These are phyloP conservation scores for Tylopilus intermedius DNA, from an alignment of 768 basidiomycete genomes.

Conservation along the genomic window DNA sequence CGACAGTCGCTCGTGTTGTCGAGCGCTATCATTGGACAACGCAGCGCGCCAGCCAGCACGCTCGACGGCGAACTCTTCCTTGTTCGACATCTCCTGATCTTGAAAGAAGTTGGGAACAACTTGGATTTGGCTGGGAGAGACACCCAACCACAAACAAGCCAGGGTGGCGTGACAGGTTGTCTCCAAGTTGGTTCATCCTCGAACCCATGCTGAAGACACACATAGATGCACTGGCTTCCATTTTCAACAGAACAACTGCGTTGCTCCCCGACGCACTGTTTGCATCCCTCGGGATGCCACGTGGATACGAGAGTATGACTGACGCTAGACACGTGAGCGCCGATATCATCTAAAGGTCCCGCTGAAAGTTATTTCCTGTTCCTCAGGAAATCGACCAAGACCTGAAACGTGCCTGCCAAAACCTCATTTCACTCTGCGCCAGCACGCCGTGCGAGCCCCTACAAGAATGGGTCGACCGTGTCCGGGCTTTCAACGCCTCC, in stretches of 20 bases:
- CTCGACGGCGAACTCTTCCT: constrained; percentile 84
- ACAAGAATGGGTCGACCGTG: constrained; percentile 57
- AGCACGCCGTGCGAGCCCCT: constrained; percentile 55
- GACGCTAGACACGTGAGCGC: constrained; percentile 67
- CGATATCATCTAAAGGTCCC: not conserved
- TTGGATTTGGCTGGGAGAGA: constrained; percentile 58
- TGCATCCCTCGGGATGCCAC: constrained; percentile 62
- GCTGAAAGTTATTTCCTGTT: not conserved
- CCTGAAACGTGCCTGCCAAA: constrained; percentile 81
- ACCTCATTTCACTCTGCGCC: constrained; percentile 64
- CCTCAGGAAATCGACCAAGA: constrained; percentile 79
- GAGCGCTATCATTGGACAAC: constrained; percentile 55
- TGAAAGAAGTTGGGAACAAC: constrained; percentile 85
- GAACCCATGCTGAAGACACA: constrained; percentile 1
- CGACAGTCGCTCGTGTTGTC: constrained; percentile 75
- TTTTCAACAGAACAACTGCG: constrained; percentile 31
- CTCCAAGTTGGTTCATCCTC: not conserved
- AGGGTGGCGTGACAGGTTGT: constrained; percentile 57
- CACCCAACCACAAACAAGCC: constrained; percentile 38
- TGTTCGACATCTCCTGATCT: constrained; percentile 80
- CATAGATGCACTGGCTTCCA: constrained; percentile 29
- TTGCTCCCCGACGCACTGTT: constrained; percentile 66
- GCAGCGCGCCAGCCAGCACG: constrained; percentile 38
- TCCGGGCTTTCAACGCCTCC: constrained; percentile 32
- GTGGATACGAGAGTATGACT: constrained; percentile 54